These are phyloP conservation scores for Proteromonas lacertae DNA, from an alignment of 352 stramenopile species.

Conservation along the genomic window DNA sequence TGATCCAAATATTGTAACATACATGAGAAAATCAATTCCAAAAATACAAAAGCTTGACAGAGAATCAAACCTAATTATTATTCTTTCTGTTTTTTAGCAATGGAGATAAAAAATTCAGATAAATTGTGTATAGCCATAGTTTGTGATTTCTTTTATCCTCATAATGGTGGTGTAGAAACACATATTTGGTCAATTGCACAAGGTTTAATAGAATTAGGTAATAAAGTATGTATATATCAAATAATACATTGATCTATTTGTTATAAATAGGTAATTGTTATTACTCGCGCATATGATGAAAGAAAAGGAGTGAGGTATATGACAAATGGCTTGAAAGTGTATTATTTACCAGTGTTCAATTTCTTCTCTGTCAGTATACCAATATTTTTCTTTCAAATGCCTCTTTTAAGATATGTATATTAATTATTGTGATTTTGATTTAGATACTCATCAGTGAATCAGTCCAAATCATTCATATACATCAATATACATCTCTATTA, in stretches of 20 bases:
- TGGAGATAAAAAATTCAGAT: background rate
- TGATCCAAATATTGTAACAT: too few relatives aligned
- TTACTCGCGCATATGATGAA: slow-evolving; percentile 26
- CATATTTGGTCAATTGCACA: slow-evolving; percentile 87
- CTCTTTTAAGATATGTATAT: too few relatives aligned
- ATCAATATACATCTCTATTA: slow-evolving; percentile 70
- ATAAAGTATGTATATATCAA: too few relatives aligned
- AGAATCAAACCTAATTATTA: too few relatives aligned
- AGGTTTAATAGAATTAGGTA: slow-evolving; percentile 31
- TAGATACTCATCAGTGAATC: slow-evolving; percentile 62
- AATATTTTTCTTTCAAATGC: slow-evolving; percentile 53
- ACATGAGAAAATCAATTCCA: too few relatives aligned
- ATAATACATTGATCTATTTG: too few relatives aligned
- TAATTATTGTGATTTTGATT: too few relatives aligned
- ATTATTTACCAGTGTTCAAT: slow-evolving; percentile 78
- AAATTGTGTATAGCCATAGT: slow-evolving; percentile 28
- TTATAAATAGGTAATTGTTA: slow-evolving; percentile 29
- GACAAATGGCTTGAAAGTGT: slow-evolving; percentile 77
- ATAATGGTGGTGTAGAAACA: slow-evolving; percentile 79
- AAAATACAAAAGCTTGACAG: too few relatives aligned
- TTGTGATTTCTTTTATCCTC: slow-evolving; percentile 89
- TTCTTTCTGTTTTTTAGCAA: too few relatives aligned
- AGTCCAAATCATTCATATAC: slow-evolving; percentile 73
- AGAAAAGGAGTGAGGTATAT: slow-evolving; percentile 57
- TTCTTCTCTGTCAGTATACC: slow-evolving; percentile 63